These are phyloP conservation scores for Populus euphratica DNA, from an alignment of 345 rosid genomes.

Conservation along the genomic window DNA sequence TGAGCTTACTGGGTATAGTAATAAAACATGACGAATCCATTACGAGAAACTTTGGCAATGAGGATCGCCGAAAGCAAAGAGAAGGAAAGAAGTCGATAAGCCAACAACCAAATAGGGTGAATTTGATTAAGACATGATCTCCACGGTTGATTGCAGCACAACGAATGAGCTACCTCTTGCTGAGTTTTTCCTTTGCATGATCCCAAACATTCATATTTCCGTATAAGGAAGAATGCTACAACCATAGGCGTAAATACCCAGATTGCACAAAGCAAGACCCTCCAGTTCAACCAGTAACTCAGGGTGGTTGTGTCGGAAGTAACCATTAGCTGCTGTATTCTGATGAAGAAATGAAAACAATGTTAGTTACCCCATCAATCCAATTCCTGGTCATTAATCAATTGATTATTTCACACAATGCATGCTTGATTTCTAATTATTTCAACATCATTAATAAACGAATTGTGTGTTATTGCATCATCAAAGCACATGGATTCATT, in stretches of 20 bases:
- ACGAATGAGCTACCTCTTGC: constrained; percentile 18
- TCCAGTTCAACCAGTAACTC: constrained; percentile 74
- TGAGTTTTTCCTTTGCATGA: constrained; percentile 23
- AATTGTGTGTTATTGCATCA: no score
- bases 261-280: constrained; percentile 56
- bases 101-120: constrained; percentile 61
- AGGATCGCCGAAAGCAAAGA: constrained; percentile 41
- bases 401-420: no score
- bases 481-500: no score
- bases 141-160: constrained; percentile 46
- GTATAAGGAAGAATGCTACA: constrained; percentile 34
- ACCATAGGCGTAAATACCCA: constrained; percentile 44
- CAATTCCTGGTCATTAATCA: no score
- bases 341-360: no score
- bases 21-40: constrained; percentile 41
- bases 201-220: constrained; percentile 46
- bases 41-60: constrained; percentile 23
- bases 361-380: no score
- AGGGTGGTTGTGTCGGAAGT: constrained; percentile 31
- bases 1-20: constrained; percentile 61
- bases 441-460: no score
- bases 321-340: constrained; percentile 10
- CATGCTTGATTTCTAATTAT: no score
- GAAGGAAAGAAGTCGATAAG: constrained; percentile 51
- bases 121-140: constrained; percentile 52